These are phyloP conservation scores for Penicillium oxalicum DNA, from an alignment of 2,329 filamentous ascomycete genomes.

Conservation along the genomic window DNA sequence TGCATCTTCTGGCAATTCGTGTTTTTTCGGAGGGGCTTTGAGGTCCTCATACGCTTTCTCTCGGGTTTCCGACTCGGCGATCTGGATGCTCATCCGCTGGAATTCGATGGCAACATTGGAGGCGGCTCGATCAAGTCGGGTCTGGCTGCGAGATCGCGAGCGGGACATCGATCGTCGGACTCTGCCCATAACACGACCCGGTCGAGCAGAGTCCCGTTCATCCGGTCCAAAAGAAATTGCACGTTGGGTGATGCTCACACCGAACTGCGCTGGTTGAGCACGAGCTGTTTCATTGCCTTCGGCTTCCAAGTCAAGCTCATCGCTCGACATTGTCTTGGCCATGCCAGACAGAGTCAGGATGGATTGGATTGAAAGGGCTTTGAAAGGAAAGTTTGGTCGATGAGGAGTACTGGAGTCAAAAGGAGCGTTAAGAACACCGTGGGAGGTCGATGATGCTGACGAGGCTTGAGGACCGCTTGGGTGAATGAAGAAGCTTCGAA, in stretches of 20 bases:
- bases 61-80: not conserved
- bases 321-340: not conserved
- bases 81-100: constrained; percentile 1
- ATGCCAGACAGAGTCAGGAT: not conserved
- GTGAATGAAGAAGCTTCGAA: too few relatives aligned
- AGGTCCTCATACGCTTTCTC: not conserved
- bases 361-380: not conserved
- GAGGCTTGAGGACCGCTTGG: too few relatives aligned
- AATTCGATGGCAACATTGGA: constrained; percentile 1
- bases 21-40: not conserved
- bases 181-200: not conserved
- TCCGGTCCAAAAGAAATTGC: constrained; percentile 1
- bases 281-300: not conserved
- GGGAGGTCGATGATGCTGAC: too few relatives aligned
- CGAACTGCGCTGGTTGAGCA: not conserved
- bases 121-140: not conserved
- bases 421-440: too few relatives aligned
- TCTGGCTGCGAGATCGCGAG: constrained; percentile 2
- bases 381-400: too few relatives aligned
- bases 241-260: not conserved
- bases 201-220: not conserved
- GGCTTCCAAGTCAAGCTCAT: not conserved
- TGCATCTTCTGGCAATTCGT: not conserved
- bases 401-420: too few relatives aligned
- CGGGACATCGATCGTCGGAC: not conserved